Evolutionary conservation across 1,139 yeast genomes (phyloP).

Genomic region (Wickerhamomyces sp.): DNA sequence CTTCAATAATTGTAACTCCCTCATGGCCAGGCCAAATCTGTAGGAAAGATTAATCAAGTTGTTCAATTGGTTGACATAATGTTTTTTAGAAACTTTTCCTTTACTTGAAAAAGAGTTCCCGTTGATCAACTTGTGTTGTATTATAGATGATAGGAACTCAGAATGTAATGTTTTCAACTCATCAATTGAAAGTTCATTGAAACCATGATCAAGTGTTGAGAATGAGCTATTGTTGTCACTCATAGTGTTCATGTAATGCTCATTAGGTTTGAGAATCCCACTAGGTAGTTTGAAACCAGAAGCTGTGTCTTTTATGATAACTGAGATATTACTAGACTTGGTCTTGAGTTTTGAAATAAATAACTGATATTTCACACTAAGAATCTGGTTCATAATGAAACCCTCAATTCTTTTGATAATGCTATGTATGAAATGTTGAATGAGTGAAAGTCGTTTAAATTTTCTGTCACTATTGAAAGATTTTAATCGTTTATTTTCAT

Average conservation of each 20-base stretch:
- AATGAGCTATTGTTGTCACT: constrained; percentile 7
- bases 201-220: constrained; percentile 6
- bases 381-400: constrained; percentile 44
- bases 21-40: constrained; percentile 41
- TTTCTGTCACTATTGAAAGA: constrained; percentile 21
- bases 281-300: constrained; percentile 11
- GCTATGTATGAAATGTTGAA: constrained; percentile 42
- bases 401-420: constrained; percentile 41
- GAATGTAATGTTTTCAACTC: constrained; percentile 42
- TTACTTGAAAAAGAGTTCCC: constrained; percentile 29
- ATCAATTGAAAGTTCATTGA: constrained; percentile 37
- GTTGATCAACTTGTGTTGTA: constrained; percentile 36
- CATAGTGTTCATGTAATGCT: constrained; percentile 12
- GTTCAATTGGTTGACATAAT: constrained; percentile 44
- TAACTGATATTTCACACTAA: constrained; percentile 38
- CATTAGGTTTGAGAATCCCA: constrained; percentile 12
- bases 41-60: constrained; percentile 38
- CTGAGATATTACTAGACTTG: not conserved
- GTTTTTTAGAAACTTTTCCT: constrained; percentile 39
- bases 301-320: not conserved
- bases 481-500: constrained; percentile 27
- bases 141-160: constrained; percentile 35
- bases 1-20: constrained; percentile 38
- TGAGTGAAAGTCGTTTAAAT: constrained; percentile 38
- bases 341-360: constrained; percentile 18